phyloP scores from a whole-genome alignment of 305 asterid genomes.

The Rubia peregrina region DNA sequence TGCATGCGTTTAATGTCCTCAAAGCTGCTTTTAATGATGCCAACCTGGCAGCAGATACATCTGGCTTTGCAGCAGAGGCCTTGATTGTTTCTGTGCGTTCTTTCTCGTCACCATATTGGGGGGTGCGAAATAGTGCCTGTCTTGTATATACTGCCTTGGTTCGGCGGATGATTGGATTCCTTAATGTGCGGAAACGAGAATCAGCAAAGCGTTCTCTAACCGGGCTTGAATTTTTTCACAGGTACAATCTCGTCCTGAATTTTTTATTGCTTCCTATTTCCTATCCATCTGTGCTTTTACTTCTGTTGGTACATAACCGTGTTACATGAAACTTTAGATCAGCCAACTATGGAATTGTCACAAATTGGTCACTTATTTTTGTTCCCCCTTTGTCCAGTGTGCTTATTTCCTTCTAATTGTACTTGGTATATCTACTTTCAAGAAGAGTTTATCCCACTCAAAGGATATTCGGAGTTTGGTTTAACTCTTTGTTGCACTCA shows the following conservation, averaged over 20 bases:
- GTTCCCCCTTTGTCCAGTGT: background rate
- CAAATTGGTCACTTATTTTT: background rate
- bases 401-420: background rate
- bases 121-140: conserved; percentile 95
- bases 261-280: conserved; percentile 2
- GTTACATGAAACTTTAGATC: too few relatives aligned
- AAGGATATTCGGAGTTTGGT: background rate
- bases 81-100: conserved; percentile 66
- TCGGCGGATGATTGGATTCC: conserved; percentile 96
- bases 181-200: conserved; percentile 86
- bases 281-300: background rate
- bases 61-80: conserved; percentile 92
- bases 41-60: conserved; percentile 89
- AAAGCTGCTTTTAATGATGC: conserved; percentile 88
- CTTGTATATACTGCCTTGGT: conserved; percentile 93
- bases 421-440: background rate
- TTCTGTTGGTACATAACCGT: background rate
- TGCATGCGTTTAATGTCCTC: conserved; percentile 92
- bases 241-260: conserved; percentile 34
- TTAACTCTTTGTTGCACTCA: background rate
- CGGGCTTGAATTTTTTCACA: conserved; percentile 92
- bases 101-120: conserved; percentile 96
- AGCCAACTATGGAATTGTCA: too few relatives aligned
- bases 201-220: conserved; percentile 82
- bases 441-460: background rate